Base-by-base conservation (phyloP, 2,329 filamentous ascomycete genomes). In the Trichothecium roseum region DNA sequence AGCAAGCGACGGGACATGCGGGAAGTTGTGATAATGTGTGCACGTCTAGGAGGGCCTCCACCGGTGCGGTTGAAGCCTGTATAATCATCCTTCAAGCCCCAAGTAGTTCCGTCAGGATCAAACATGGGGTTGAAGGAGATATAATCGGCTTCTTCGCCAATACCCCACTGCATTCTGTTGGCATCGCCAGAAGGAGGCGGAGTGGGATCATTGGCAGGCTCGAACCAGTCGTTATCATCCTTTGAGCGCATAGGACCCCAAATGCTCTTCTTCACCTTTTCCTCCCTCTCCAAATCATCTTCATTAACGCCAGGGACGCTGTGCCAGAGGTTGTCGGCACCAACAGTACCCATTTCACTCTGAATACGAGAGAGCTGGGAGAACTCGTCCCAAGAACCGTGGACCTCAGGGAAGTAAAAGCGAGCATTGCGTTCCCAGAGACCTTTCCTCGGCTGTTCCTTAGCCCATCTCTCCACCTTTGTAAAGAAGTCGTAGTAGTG, bases 111-210 rank as follows among this genome's bases (percentile, higher is more conserved):
- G 27, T 85, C 79, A 0, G 89, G 88, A 51, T 96, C 83, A 60
- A 89, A 96, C 42, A 96, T 78, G 8, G 89, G 89, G 51, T 88
- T 91, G 41, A 96, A 77, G 0, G 87, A 85, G 51, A 96, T 89
- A 45, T 93, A 74, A 55, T 96, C 89, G 9, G 89, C 87, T 40
- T 93, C 83, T 57, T 95, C 89, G 36, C 75, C 84, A 1, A 91
- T 82, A 22, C 89, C 89, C 88, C 89, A 95, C 34, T 69, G 58
- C 53, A 88, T 87, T 44, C 80, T 74, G 52, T 95, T 87, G 42
- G 83, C 80, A 34, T 89, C 84, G 7, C 51, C 39, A 1, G 72
- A 79, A 1, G 82, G 81, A 1, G 83, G 81, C 1, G 87, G 86
- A 13, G 64, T 62, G 1, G 83, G 80, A 40, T 91, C 85, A n/a